Percentiles rank a stretch among this genome's conserved stretches.
Evolutionary conservation across 176 grass and related monocot genomes (phyloP).

Genomic region (Juncus effusus): DNA sequence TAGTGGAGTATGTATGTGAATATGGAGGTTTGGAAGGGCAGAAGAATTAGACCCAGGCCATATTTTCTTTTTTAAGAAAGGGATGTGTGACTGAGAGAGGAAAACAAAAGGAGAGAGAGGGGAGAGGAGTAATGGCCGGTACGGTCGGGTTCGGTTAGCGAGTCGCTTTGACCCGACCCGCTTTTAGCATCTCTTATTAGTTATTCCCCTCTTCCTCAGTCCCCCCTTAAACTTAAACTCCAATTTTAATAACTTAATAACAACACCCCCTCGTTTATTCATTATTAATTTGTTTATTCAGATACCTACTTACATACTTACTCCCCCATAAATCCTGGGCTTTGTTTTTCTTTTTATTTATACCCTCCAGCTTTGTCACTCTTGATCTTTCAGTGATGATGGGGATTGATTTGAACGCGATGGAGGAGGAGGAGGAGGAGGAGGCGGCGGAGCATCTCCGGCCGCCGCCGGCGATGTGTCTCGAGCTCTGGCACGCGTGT

Average conservation of each 20-base stretch:
- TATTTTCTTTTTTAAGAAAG: constrained; percentile 18
- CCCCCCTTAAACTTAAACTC: not conserved
- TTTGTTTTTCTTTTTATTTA: constrained; percentile 28
- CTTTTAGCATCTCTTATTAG: constrained; percentile 21
- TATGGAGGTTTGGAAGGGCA: no score
- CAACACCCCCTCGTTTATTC: not conserved
- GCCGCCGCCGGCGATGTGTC: constrained; percentile 33
- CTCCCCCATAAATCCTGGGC: constrained; percentile 15
- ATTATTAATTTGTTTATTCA: not conserved
- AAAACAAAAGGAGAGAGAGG: constrained; percentile 15
- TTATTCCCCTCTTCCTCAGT: constrained; percentile 15
- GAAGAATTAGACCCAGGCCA: no score
- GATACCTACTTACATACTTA: not conserved
- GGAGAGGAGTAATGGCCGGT: constrained; percentile 23
- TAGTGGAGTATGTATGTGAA: no score
- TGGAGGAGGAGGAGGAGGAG: constrained; percentile 51
- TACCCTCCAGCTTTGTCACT: not conserved
- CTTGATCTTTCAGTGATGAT: constrained; percentile 29
- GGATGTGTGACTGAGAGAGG: constrained; percentile 33
- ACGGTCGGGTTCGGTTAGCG: constrained; percentile 12
- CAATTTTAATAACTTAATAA: not conserved
- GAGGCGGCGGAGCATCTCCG: constrained; percentile 9
- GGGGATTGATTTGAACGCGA: constrained; percentile 90
- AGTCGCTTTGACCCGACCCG: constrained; percentile 17
- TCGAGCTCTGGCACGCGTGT: constrained; percentile 85